Evolutionary conservation across 805 yeast genomes (phyloP), one percentile per base, ranked within the genome.

Genomic region (Candida pseudoglaebosa): DNA sequence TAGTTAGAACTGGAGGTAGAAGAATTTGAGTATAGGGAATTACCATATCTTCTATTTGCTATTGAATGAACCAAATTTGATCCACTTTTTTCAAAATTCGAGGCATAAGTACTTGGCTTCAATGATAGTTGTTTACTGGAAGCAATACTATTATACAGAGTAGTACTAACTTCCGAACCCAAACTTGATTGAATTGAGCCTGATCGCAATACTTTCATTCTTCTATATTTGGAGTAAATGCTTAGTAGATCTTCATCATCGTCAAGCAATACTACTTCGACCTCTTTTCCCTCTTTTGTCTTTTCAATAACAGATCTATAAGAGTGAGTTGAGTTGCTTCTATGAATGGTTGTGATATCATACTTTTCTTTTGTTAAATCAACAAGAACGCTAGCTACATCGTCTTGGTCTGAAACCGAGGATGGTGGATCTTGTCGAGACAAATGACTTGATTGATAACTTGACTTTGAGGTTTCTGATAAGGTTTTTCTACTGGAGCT

Each of bases 241-340:
- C 73, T 67, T 43, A 55, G 57, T 36, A 69, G 56, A 13, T 54
- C 62, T 4, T 43, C 65, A 4, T 63, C 68, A 18, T 61, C 67
- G 8, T 67, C 73, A 4, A 69, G 72, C 29, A 68, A 46, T 2
- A 69, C 73, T 5, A 69, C 71, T 39, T 69, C 74, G 0, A 68
- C 64, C 10, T 59, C 58, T 40, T 57, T 61, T 3, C 73, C 74
- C 17, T 59, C 61, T 17, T 49, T 58, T 4, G 57, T 54, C 36
- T 51, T 60, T 36, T 69, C 73, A 2, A 65, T 67, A 2, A 64
- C 63, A 1, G 73, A 67, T 41, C 45, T 56, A 44, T 68, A 69
- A 1, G 73, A 65, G 4, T 47, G 52, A 0, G 58, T 51, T 4
- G 72, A 61, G 39, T 64, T 54, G 10, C 55, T 49, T 32, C 74